phyloP scores from a whole-genome alignment of 495 filamentous ascomycete genomes.

The Neurospora sp. region DNA sequence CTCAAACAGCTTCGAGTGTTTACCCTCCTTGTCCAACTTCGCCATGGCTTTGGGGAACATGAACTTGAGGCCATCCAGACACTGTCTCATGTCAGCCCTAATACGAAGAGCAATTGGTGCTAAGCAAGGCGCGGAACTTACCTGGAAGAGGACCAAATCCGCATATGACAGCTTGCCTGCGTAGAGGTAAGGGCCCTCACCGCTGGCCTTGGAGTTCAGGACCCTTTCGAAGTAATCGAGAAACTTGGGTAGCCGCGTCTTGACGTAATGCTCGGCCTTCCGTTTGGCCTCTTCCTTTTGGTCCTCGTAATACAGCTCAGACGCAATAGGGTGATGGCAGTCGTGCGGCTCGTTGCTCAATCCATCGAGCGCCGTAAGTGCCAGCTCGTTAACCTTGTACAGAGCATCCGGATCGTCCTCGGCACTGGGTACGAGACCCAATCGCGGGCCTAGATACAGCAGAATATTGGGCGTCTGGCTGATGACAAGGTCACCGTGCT shows the following conservation, averaged over 20 bases:
- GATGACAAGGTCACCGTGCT: conserved; percentile 47
- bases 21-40: conserved; percentile 33
- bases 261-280: conserved; percentile 40
- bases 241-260: conserved; percentile 54
- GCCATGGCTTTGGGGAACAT: conserved; percentile 52
- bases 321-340: conserved; percentile 53
- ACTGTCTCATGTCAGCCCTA: conserved; percentile 15
- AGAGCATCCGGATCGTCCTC: conserved; percentile 33
- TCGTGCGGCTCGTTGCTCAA: conserved; percentile 57
- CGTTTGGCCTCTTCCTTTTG: conserved; percentile 50
- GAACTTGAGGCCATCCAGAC: conserved; percentile 41
- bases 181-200: conserved; percentile 48
- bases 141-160: conserved; percentile 59
- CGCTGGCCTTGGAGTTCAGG: conserved; percentile 42
- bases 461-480: conserved; percentile 57
- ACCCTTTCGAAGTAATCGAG: conserved; percentile 54
- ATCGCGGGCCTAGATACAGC: conserved; percentile 44
- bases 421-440: conserved; percentile 36
- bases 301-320: conserved; percentile 51
- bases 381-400: conserved; percentile 44
- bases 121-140: conserved; percentile 12
- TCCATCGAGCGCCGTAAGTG: conserved; percentile 56
- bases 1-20: conserved; percentile 41
- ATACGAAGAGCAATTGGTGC: not conserved
- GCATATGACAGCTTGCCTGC: conserved; percentile 50